A percentile compares a stretch with the other conserved stretches of the same genome.
Conservation (phyloP, 208 protist species). For the Crithidia fasciculata region DNA sequence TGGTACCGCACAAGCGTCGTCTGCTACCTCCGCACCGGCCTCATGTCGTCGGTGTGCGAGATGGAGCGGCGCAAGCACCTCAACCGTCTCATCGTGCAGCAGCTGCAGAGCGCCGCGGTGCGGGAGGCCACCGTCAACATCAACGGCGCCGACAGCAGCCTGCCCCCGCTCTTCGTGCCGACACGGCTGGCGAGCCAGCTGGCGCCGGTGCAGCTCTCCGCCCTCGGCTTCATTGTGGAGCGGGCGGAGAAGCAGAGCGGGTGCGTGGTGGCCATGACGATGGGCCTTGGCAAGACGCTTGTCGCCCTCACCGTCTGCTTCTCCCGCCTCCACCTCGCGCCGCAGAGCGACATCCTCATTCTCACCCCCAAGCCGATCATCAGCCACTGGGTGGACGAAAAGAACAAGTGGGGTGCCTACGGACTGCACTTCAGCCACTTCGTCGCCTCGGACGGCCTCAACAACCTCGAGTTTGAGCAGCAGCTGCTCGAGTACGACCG, state of each 20-base stretch:
- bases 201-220: constrained; percentile 71
- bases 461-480: constrained; percentile 50
- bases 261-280: constrained; percentile 85
- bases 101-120: constrained; percentile 30
- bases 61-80: constrained; percentile 73
- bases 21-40: constrained; percentile 84
- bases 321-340: constrained; percentile 57
- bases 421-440: constrained; percentile 71
- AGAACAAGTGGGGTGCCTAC: constrained; percentile 71
- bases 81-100: constrained; percentile 45
- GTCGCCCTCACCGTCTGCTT: constrained; percentile 80
- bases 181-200: constrained; percentile 47
- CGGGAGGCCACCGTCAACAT: constrained; percentile 64
- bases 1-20: constrained; percentile 86
- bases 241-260: constrained; percentile 63
- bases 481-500: constrained; percentile 57
- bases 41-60: constrained; percentile 81
- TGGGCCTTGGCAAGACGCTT: constrained; percentile 93
- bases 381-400: constrained; percentile 73
- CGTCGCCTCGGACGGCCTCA: constrained; percentile 59
- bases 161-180: constrained; percentile 76
- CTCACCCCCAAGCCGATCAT: constrained; percentile 85
- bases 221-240: constrained; percentile 76
- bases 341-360: constrained; percentile 73
- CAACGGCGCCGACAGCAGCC: constrained; percentile 50